phyloP scores from a whole-genome alignment of 768 basidiomycete genomes.

The Coprinopsis cinerea region DNA sequence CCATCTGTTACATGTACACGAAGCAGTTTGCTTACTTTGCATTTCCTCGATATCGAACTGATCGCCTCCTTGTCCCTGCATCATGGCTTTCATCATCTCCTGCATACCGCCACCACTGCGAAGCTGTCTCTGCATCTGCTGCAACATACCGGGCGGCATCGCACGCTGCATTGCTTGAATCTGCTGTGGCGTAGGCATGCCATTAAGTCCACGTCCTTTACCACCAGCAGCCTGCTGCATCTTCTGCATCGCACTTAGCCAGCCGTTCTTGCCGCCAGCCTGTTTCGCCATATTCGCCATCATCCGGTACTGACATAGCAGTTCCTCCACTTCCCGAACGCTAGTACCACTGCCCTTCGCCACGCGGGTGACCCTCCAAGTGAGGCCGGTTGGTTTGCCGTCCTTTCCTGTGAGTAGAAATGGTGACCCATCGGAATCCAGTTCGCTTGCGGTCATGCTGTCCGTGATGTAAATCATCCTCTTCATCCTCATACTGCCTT shows the following conservation, averaged over 20 bases:
- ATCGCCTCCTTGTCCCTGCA: conserved; percentile 90
- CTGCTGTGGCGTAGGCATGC: conserved; percentile 89
- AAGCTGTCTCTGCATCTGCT: conserved; percentile 84
- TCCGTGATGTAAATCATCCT: conserved; percentile 99
- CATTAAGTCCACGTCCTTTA: conserved; percentile 79
- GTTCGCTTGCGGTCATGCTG: conserved; percentile 89
- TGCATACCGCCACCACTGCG: conserved; percentile 85
- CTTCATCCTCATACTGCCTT: conserved; percentile 86
- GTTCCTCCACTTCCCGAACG: conserved; percentile 96
- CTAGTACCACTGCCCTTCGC: conserved; percentile 92
- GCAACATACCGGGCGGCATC: conserved; percentile 93
- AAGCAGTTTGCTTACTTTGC: conserved; percentile 53
- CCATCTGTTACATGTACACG: background rate
- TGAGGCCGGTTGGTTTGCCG: conserved; percentile 79
- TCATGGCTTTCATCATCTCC: conserved; percentile 98
- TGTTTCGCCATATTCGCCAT: conserved; percentile 99
- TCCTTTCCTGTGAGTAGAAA: conserved; percentile 86
- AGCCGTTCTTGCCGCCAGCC: conserved; percentile 95
- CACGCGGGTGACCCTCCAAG: conserved; percentile 85
- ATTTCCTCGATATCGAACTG: conserved; percentile 92
- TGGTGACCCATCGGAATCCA: conserved; percentile 89
- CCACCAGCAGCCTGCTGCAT: conserved; percentile 85
- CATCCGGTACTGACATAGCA: conserved; percentile 95
- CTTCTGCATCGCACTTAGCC: conserved; percentile 88
- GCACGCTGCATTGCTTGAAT: conserved; percentile 95